phyloP scores from a whole-genome alignment of 306 rosid species.

The Dalbergia oliveri region DNA sequence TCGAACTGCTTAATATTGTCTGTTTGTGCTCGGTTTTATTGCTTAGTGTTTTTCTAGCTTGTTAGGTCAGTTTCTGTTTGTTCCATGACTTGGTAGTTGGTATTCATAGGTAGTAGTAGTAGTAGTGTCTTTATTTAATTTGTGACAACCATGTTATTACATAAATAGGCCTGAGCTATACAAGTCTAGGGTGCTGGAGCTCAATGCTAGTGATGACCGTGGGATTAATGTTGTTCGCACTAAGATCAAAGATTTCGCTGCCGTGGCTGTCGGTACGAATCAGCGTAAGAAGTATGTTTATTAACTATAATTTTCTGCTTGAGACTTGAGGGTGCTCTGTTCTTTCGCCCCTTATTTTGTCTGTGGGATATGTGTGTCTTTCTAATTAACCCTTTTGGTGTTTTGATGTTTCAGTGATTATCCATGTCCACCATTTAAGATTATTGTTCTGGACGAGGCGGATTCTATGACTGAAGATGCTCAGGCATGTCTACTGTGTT shows the following conservation, averaged over 20 bases:
- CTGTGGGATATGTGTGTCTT: constrained; percentile 1
- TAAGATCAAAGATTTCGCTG: constrained; percentile 90
- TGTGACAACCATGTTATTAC: constrained; percentile 9
- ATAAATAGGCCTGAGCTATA: constrained; percentile 81
- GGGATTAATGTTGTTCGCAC: constrained; percentile 96
- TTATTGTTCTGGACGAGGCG: constrained; percentile 94
- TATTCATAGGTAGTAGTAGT: not conserved
- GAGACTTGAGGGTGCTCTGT: not conserved
- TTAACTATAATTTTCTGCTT: not conserved
- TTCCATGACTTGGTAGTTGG: constrained; percentile 11
- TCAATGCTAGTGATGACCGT: constrained; percentile 98
- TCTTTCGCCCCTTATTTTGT: constrained; percentile 1
- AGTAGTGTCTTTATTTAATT: not conserved
- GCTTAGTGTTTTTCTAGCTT: not conserved
- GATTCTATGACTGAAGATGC: constrained; percentile 99
- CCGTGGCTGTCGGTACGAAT: constrained; percentile 73
- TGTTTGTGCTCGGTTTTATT: not conserved
- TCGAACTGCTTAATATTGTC: not conserved
- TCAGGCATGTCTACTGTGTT: constrained; percentile 63
- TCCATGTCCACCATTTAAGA: constrained; percentile 93
- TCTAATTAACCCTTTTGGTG: not conserved
- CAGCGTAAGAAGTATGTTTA: constrained; percentile 62
- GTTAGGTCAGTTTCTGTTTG: not conserved
- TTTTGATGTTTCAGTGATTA: constrained; percentile 63
- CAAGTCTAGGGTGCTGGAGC: constrained; percentile 89